phyloP scores from a whole-genome alignment of 495 filamentous ascomycete species.

The Cetradonia linearis region DNA sequence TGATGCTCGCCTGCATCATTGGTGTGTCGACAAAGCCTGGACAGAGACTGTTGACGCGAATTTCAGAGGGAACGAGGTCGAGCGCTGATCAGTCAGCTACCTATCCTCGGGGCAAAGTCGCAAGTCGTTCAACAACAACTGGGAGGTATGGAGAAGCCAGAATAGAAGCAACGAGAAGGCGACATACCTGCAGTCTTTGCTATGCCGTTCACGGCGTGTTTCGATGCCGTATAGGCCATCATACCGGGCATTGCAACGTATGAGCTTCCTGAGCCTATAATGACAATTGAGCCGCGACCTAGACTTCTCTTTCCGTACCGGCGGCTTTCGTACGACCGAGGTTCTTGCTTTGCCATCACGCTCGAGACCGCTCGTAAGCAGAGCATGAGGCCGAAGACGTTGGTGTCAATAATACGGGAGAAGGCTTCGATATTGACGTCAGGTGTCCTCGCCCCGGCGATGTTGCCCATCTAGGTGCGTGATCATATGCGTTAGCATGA shows the following conservation, averaged over 20 bases:
- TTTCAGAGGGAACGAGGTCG: background rate
- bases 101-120: background rate
- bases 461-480: slow-evolving; percentile 3
- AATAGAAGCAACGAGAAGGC: background rate
- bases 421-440: slow-evolving; percentile 1
- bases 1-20: slow-evolving; percentile 24
- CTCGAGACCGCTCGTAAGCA: slow-evolving; percentile 1
- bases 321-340: background rate
- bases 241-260: background rate
- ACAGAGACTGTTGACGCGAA: slow-evolving; percentile 9
- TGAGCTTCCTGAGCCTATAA: background rate
- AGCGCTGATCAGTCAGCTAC: background rate
- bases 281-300: slow-evolving; percentile 6
- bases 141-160: slow-evolving; percentile 1
- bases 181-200: slow-evolving; percentile 6
- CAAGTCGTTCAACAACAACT: no score
- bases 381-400: background rate
- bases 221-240: background rate
- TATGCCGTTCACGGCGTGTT: slow-evolving; percentile 2
- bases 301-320: slow-evolving; percentile 2
- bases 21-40: slow-evolving; percentile 10
- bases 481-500: no score
- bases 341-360: slow-evolving; percentile 3
- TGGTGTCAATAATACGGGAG: background rate
- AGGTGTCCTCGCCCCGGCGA: background rate